Base-by-base conservation (phyloP, 1,139 yeast genomes). In the Blastobotrys capitulatus region DNA sequence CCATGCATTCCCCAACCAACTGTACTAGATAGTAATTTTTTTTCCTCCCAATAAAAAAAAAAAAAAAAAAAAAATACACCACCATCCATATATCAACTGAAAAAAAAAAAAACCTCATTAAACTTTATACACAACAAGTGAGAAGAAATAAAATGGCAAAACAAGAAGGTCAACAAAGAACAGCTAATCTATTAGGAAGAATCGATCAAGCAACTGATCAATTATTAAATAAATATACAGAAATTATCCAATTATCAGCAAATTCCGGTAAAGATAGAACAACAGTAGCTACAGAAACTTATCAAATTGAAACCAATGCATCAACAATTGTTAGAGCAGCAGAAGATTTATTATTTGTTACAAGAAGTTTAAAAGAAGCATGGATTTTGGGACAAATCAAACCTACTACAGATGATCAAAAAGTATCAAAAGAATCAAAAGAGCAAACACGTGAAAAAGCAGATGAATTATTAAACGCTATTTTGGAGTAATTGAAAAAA, bases 331-430 rank as follows among this genome's bases (percentile, higher is more conserved):
- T 69, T n/a, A 60, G 70, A 2, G 68, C 72, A 1, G 65, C 66
- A 5, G 74, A 70, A 51, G 74, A 70, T 45, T 54, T 70, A 50
- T 57, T 70, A 41, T 66, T 65, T 50, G 65, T 70, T 35, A 68
- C 74, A 1, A 57, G 74, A 20, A 61, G 66, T 27, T 54, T 70
- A 42, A 71, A 70, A 51, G 74, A 70, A 53, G 70, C 73, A 10
- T 70, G 74, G 74, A 61, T 70, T 18, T 57, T 70, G 29, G 74
- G 74, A 19, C 72, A 68, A 52, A 60, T 68, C n/a, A 59, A 61
- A 40, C 65, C 68, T 10, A 44, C 53, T 3, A 53, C 49, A 6
- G 52, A 54, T 6, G 57, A 52, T 6, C 57, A 51, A 38, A 48
- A 48, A 2, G 54, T 49, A 9, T 53, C 50, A 27, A 52, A 50